Percentiles rank a stretch among this genome's conserved stretches.
Conservation (phyloP, 2,329 filamentous ascomycete species). For the Talaromyces sp. region DNA sequence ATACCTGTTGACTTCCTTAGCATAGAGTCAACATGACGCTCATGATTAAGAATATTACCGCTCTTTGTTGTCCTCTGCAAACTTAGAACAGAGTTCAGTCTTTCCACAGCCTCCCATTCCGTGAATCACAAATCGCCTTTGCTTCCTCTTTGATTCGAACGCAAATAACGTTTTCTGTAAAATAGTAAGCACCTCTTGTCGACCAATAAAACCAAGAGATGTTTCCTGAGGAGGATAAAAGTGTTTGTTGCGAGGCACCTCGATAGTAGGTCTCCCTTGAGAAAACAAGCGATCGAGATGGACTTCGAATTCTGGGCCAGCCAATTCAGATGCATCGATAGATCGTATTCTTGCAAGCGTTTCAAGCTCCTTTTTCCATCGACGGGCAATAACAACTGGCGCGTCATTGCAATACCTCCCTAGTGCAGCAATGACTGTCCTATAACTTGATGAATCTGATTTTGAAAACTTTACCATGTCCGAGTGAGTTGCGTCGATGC, state of each 20-base stretch:
- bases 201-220: not conserved
- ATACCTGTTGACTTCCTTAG: conserved; percentile 10
- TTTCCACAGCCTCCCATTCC: conserved; percentile 40
- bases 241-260: not conserved
- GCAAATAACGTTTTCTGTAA: not conserved
- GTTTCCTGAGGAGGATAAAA: not conserved
- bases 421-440: conserved; percentile 22
- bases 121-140: conserved; percentile 31
- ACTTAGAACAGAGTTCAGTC: conserved; percentile 37
- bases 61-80: conserved; percentile 30
- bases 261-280: not conserved
- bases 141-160: conserved; percentile 11
- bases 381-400: not conserved
- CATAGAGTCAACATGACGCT: not conserved
- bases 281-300: not conserved
- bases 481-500: conserved; percentile 24
- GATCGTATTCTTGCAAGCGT: not conserved
- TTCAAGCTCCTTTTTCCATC: not conserved
- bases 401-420: conserved; percentile 8
- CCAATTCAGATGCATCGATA: conserved; percentile 1
- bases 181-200: not conserved
- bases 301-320: not conserved
- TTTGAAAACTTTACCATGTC: conserved; percentile 23
- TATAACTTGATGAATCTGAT: conserved; percentile 18
- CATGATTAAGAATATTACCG: conserved; percentile 19